Evolutionary conservation across 1,284 basidiomycete species (phyloP).

Genomic region (Butyriboletus appendiculatus): DNA sequence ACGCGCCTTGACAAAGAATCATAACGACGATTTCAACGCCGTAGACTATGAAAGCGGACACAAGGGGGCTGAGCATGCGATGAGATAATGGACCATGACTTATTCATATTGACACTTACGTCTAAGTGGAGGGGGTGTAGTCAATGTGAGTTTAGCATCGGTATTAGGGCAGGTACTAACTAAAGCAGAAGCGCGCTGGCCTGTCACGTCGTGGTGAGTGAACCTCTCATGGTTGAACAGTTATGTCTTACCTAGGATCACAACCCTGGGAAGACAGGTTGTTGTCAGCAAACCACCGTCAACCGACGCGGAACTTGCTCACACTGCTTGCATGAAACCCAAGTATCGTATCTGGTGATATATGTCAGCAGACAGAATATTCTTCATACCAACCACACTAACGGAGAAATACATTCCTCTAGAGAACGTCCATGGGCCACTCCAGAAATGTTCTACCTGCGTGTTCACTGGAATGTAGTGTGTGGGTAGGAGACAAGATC

Average conservation of each 20-base stretch:
- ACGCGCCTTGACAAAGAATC: constrained; percentile 13
- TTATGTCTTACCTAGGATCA: constrained; percentile 9
- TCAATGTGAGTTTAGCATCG: not conserved
- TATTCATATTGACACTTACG: constrained; percentile 7
- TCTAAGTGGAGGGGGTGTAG: not conserved
- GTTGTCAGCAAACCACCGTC: not conserved
- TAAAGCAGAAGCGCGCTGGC: not conserved
- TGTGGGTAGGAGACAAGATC: not conserved
- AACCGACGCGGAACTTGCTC: not conserved
- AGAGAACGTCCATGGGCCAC: constrained; percentile 14
- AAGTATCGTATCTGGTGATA: constrained; percentile 22
- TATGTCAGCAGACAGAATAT: not conserved
- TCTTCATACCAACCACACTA: not conserved
- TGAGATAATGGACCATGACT: constrained; percentile 3
- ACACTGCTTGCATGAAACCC: constrained; percentile 17
- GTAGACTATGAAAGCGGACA: not conserved
- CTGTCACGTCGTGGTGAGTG: not conserved
- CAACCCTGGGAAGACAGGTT: not conserved
- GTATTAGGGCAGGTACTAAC: constrained; percentile 1
- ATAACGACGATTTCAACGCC: not conserved
- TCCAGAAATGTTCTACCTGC: constrained; percentile 18
- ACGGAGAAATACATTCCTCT: constrained; percentile 17
- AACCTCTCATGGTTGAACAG: not conserved
- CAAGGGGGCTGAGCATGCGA: not conserved
- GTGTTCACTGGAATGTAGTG: not conserved